phyloP scores from a whole-genome alignment of 805 yeast genomes.

The Candida gorgasii region DNA sequence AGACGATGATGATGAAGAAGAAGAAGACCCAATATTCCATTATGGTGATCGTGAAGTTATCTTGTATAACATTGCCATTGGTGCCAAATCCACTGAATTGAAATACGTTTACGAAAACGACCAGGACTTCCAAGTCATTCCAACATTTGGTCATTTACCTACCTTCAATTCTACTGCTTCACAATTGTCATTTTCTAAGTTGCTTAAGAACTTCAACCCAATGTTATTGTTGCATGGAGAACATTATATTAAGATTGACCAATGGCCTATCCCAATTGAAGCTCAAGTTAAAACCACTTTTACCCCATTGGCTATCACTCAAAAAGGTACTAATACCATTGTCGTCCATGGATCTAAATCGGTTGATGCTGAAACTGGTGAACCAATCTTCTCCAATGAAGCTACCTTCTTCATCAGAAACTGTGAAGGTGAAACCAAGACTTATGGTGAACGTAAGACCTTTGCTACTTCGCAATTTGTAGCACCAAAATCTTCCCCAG shows the following conservation, averaged over 20 bases:
- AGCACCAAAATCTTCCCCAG: constrained; percentile 67
- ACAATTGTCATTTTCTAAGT: constrained; percentile 55
- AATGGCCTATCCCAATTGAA: constrained; percentile 76
- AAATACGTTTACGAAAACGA: constrained; percentile 77
- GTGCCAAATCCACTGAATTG: constrained; percentile 77
- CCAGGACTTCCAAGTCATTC: constrained; percentile 78
- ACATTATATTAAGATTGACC: constrained; percentile 77
- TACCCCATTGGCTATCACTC: constrained; percentile 70
- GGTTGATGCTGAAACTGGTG: constrained; percentile 66
- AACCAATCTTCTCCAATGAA: constrained; percentile 73
- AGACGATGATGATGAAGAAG: constrained; percentile 40
- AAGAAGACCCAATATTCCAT: constrained; percentile 48
- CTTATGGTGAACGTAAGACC: constrained; percentile 47
- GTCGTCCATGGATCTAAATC: constrained; percentile 75
- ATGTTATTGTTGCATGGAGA: constrained; percentile 92
- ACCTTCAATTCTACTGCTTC: constrained; percentile 65
- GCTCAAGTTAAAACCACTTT: constrained; percentile 63
- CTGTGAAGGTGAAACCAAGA: constrained; percentile 54
- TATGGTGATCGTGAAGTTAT: constrained; percentile 73
- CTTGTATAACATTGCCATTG: constrained; percentile 86
- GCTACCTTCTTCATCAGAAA: constrained; percentile 85
- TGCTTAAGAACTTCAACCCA: constrained; percentile 83
- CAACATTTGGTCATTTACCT: constrained; percentile 89
- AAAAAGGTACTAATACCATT: constrained; percentile 84
- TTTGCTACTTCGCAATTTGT: constrained; percentile 65